Conservation (phyloP, 1,284 basidiomycete species). For the Leccinum pallidistipes region DNA sequence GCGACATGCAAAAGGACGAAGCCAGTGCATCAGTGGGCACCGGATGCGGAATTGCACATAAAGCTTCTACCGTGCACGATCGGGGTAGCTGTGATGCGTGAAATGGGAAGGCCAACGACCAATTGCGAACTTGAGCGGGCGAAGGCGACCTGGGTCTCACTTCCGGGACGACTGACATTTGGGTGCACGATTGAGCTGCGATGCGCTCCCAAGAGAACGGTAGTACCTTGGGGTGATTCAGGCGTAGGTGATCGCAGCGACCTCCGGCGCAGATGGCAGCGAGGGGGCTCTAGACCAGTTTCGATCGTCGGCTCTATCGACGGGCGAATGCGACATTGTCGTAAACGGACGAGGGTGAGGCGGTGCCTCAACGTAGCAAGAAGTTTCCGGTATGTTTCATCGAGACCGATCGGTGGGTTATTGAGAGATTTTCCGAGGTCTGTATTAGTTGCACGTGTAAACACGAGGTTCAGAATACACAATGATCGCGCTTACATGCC, state of each 20-base stretch:
- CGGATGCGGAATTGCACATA: slow-evolving; percentile 90
- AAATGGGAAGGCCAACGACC: slow-evolving; percentile 39
- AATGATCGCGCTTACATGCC: slow-evolving; percentile 9
- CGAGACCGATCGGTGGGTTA: slow-evolving; percentile 10
- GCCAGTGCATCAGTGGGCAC: slow-evolving; percentile 85
- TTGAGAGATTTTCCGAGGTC: slow-evolving; percentile 8
- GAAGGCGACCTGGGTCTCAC: slow-evolving; percentile 57
- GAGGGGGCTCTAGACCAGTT: slow-evolving; percentile 16
- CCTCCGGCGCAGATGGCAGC: too few relatives aligned
- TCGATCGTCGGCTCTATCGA: slow-evolving; percentile 29
- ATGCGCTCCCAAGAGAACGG: neutral
- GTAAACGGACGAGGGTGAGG: too few relatives aligned
- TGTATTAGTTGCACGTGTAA: slow-evolving; percentile 1
- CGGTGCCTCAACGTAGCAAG: too few relatives aligned
- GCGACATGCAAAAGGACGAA: slow-evolving; percentile 84
- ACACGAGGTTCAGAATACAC: neutral
- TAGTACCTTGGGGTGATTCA: slow-evolving; percentile 31
- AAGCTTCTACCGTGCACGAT: slow-evolving; percentile 87
- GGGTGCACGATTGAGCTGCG: slow-evolving; percentile 10
- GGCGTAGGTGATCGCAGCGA: slow-evolving; percentile 31
- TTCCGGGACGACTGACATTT: slow-evolving; percentile 31
- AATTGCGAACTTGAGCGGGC: slow-evolving; percentile 58
- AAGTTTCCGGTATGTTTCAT: slow-evolving; percentile 8
- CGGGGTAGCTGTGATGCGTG: slow-evolving; percentile 37
- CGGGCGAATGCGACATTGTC: slow-evolving; percentile 7